Conservation (phyloP, 305 asterid genomes). For the Fraxinus baroniana region DNA sequence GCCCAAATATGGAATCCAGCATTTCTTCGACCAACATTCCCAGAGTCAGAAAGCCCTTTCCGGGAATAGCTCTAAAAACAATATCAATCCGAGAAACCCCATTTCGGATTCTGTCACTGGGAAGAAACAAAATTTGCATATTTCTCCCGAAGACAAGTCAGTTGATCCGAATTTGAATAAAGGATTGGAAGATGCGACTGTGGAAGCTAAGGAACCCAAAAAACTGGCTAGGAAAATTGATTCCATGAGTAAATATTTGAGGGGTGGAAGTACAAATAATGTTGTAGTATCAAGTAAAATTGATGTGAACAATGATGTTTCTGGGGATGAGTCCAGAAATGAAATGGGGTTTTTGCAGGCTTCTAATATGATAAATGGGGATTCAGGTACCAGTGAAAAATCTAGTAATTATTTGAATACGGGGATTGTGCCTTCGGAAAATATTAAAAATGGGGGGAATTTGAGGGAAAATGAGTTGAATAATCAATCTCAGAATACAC, state of each 20-base stretch:
- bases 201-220: constrained; percentile 17
- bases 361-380: constrained; percentile 9
- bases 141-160: constrained; percentile 16
- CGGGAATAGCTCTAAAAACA: constrained; percentile 33
- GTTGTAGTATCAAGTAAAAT: constrained; percentile 16
- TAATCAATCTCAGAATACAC: constrained; percentile 32
- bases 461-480: constrained; percentile 27
- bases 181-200: constrained; percentile 11
- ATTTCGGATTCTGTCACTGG: constrained; percentile 24
- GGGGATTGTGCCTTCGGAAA: constrained; percentile 21
- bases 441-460: constrained; percentile 22
- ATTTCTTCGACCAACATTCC: constrained; percentile 87
- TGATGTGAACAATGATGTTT: constrained; percentile 20
- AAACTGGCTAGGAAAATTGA: constrained; percentile 20
- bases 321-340: constrained; percentile 24
- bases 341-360: constrained; percentile 14
- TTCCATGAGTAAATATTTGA: constrained; percentile 26
- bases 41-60: constrained; percentile 58
- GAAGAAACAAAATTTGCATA: constrained; percentile 25
- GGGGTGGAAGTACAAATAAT: constrained; percentile 27
- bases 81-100: constrained; percentile 21
- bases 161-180: constrained; percentile 17
- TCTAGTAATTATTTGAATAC: constrained; percentile 19
- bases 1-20: constrained; percentile 81
- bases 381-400: constrained; percentile 12